Conservation (phyloP, 2,329 filamentous ascomycete genomes). For the Metarhizium humberi region DNA sequence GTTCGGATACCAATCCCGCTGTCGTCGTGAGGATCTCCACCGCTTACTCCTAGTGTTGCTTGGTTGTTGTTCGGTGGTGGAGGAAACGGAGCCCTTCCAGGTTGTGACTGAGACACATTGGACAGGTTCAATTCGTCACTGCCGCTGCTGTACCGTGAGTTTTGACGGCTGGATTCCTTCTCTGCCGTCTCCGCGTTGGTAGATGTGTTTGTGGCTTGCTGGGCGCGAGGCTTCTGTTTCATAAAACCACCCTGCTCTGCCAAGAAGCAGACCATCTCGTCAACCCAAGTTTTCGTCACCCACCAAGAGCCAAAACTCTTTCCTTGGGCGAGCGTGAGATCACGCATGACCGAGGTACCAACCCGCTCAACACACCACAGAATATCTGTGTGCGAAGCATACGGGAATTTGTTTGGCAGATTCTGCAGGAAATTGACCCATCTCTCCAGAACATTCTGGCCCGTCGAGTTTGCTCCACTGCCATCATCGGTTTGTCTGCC, state of each 20-base stretch:
- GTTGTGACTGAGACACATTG: conserved; percentile 37
- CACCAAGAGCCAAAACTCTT: conserved; percentile 86
- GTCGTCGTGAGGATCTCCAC: conserved; percentile 52
- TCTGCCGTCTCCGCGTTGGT: conserved; percentile 24
- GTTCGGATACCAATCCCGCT: conserved; percentile 66
- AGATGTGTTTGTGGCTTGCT: conserved; percentile 16
- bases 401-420: conserved; percentile 62
- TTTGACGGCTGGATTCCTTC: conserved; percentile 25
- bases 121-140: conserved; percentile 37
- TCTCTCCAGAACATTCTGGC: conserved; percentile 64
- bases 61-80: conserved; percentile 33
- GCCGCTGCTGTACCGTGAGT: conserved; percentile 32
- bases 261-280: conserved; percentile 88
- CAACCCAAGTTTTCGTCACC: conserved; percentile 91
- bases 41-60: conserved; percentile 24
- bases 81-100: conserved; percentile 40
- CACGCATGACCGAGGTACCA: conserved; percentile 68
- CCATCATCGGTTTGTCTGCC: conserved; percentile 26
- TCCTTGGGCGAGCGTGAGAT: conserved; percentile 69
- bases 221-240: conserved; percentile 38
- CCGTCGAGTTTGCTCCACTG: conserved; percentile 20
- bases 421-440: conserved; percentile 66
- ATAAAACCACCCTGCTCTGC: conserved; percentile 88
- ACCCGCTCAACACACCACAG: conserved; percentile 69
- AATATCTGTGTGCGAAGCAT: conserved; percentile 62